Evolutionary conservation across 352 stramenopile genomes (phyloP).

Genomic region (Phytopythium kandeliae): DNA sequence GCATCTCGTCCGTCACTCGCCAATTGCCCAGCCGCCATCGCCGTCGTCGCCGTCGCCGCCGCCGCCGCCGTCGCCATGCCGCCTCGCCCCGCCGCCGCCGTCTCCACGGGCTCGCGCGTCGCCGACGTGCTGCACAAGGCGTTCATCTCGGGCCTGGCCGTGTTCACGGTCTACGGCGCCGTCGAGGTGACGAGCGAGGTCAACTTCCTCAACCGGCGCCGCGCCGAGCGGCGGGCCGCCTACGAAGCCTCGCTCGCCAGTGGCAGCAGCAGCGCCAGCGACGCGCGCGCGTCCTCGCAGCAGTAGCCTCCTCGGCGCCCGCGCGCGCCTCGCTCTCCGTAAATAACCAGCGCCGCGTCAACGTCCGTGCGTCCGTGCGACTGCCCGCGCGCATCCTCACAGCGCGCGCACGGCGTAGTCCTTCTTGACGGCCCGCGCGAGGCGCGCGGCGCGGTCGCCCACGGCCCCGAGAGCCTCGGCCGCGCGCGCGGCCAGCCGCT

Average conservation of each 20-base stretch:
- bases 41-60: background rate
- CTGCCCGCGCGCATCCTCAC: conserved; percentile 9
- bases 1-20: too few relatives aligned
- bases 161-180: conserved; percentile 57
- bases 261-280: conserved; percentile 20
- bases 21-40: background rate
- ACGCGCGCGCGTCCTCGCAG: background rate
- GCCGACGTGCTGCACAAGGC: conserved; percentile 81
- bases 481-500: conserved; percentile 34
- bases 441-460: conserved; percentile 24
- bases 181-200: conserved; percentile 80
- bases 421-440: conserved; percentile 44
- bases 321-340: background rate
- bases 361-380: background rate
- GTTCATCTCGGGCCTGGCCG: conserved; percentile 65
- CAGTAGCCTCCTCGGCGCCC: background rate
- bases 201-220: conserved; percentile 72
- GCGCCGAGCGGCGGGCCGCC: conserved; percentile 50
- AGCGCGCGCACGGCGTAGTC: conserved; percentile 62
- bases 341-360: background rate
- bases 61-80: conserved; percentile 8
- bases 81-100: conserved; percentile 6
- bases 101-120: conserved; percentile 26
- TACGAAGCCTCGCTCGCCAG: conserved; percentile 9
- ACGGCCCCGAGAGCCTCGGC: conserved; percentile 39